Percentiles rank a stretch among this genome's conserved stretches.
Conservation (phyloP, 169 alveolate species). For the Eimeria mitis region DNA sequence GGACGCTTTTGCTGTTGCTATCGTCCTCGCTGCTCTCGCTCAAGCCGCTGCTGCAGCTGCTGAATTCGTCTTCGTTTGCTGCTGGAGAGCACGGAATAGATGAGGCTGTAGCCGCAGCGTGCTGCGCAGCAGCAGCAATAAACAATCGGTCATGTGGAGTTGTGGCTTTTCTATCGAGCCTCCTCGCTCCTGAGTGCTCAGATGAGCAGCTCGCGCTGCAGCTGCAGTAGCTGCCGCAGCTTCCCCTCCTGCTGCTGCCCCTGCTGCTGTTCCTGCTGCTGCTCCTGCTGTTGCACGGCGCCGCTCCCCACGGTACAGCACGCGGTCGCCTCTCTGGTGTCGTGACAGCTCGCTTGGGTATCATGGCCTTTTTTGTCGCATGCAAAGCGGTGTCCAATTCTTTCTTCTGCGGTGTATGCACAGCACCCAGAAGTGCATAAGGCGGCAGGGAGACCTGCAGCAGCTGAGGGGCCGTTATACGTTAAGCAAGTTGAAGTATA, state of each 20-base stretch:
- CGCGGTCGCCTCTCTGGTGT: constrained; percentile 22
- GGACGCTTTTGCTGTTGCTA: constrained; percentile 8
- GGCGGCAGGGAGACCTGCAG: background rate
- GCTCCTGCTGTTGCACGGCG: constrained; percentile 15
- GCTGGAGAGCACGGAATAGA: constrained; percentile 22
- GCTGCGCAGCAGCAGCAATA: constrained; percentile 40
- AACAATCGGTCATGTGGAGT: constrained; percentile 21
- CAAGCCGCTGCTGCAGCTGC: constrained; percentile 62
- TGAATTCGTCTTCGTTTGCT: constrained; percentile 56
- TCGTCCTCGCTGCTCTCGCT: constrained; percentile 52
- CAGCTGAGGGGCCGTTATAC: background rate
- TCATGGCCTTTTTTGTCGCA: constrained; percentile 19
- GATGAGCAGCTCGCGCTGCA: constrained; percentile 23
- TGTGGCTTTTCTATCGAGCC: background rate
- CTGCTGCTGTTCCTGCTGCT: constrained; percentile 9
- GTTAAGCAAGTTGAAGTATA: background rate
- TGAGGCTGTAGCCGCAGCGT: constrained; percentile 32
- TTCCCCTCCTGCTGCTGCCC: constrained; percentile 6
- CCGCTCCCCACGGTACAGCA: constrained; percentile 19
- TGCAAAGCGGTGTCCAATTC: background rate
- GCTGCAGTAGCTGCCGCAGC: constrained; percentile 50
- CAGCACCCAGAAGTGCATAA: background rate
- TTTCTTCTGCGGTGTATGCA: background rate
- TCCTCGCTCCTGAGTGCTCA: background rate
- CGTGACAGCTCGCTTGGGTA: constrained; percentile 10